A percentile compares a stretch with the other conserved stretches of the same genome.
These are phyloP conservation scores for Gossypium davidsonii DNA, from an alignment of 441 rosid species.

Conservation along the genomic window DNA sequence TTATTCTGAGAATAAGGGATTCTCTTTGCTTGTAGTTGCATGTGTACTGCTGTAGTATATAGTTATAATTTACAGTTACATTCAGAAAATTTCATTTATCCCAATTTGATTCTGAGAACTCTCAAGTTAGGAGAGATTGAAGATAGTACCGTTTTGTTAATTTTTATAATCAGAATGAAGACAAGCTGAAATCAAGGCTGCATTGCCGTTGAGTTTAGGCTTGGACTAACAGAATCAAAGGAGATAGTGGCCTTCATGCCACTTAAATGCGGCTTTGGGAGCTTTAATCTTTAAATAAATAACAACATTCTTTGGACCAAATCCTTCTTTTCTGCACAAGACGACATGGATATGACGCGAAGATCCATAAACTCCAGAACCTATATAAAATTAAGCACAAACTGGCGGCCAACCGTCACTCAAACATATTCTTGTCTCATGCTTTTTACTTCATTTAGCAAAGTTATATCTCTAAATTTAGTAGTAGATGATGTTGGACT, in stretches of 20 bases:
- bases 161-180: not conserved
- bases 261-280: conserved; percentile 3
- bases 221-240: conserved; percentile 2
- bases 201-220: not conserved
- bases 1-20: not conserved
- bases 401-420: not conserved
- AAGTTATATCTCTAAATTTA: not conserved
- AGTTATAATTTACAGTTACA: no score
- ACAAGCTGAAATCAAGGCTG: not conserved
- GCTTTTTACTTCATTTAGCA: conserved; percentile 11
- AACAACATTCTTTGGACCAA: conserved; percentile 2
- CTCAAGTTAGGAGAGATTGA: not conserved
- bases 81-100: not conserved
- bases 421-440: not conserved
- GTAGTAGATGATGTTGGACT: not conserved
- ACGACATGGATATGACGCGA: conserved; percentile 4
- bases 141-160: not conserved
- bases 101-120: no score
- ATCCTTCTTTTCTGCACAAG: conserved; percentile 5
- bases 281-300: not conserved
- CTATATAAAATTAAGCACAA: not conserved
- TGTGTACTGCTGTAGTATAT: not conserved
- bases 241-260: conserved; percentile 15
- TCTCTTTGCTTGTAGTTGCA: not conserved
- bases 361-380: not conserved